Percentiles rank a stretch among this genome's conserved stretches.
phyloP scores from a whole-genome alignment of 805 yeast species.

The Spathaspora hagerdaliae region DNA sequence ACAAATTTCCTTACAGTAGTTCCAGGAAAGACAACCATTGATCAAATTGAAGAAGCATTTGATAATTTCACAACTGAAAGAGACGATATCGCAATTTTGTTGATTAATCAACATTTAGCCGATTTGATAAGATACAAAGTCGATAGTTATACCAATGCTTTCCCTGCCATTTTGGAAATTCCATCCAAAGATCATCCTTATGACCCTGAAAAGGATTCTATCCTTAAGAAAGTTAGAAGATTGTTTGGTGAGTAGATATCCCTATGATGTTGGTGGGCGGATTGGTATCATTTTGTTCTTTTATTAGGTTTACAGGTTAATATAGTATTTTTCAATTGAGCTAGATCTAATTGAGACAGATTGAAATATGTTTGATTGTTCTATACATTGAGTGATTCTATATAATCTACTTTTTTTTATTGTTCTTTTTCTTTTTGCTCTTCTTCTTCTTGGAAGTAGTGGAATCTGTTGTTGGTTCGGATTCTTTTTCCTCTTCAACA shows the following conservation, averaged over 20 bases:
- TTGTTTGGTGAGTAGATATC: conserved; percentile 76
- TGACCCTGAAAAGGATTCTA: conserved; percentile 97
- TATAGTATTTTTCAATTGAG: too few relatives aligned
- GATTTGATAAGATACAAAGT: conserved; percentile 80
- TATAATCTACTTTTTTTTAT: conserved; percentile 10
- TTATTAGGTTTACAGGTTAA: too few relatives aligned
- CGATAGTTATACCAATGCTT: conserved; percentile 82
- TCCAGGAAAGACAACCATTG: conserved; percentile 73
- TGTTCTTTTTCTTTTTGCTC: conserved; percentile 21
- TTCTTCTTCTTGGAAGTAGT: conserved; percentile 19
- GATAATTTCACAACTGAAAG: conserved; percentile 67
- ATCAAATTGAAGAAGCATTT: conserved; percentile 72
- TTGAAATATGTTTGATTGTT: too few relatives aligned
- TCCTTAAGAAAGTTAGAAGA: conserved; percentile 89
- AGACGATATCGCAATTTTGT: conserved; percentile 86
- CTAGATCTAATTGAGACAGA: too few relatives aligned
- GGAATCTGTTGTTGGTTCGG: conserved; percentile 6
- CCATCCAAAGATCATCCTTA: conserved; percentile 99
- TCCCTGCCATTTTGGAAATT: conserved; percentile 94
- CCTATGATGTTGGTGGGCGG: not conserved
- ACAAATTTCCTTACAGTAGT: conserved; percentile 79
- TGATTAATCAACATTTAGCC: conserved; percentile 93
- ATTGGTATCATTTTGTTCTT: too few relatives aligned
- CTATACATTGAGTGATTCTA: not conserved
- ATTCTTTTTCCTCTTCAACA: conserved; percentile 8